Conservation (phyloP, 768 basidiomycete species). For the Termitomyces sp. region DNA sequence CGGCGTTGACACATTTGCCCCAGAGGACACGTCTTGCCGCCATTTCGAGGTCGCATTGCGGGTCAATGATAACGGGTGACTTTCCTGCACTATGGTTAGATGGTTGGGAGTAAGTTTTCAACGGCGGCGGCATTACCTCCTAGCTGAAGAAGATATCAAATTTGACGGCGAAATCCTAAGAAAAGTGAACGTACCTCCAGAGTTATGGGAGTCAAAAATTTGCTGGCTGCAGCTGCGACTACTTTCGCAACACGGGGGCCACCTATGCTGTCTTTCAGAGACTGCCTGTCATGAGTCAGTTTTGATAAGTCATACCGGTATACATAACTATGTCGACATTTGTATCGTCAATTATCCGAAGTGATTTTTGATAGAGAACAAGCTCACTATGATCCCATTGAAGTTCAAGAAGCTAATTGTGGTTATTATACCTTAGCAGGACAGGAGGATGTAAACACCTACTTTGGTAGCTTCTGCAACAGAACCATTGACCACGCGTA, state of each 20-base stretch:
- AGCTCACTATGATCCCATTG: slow-evolving; percentile 53
- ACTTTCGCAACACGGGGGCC: slow-evolving; percentile 57
- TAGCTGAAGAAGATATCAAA: slow-evolving; percentile 30
- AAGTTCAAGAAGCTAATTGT: slow-evolving; percentile 57
- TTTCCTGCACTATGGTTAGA: slow-evolving; percentile 37
- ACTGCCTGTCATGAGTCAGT: not conserved
- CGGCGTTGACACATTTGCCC: slow-evolving; percentile 77
- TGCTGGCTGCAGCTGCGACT: slow-evolving; percentile 69
- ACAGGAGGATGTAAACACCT: not conserved
- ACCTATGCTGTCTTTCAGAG: slow-evolving; percentile 22
- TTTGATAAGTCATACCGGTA: slow-evolving; percentile 42
- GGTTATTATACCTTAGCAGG: not conserved
- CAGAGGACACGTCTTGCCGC: slow-evolving; percentile 72
- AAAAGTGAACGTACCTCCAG: slow-evolving; percentile 27
- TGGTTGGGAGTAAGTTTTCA: not conserved
- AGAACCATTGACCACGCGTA: slow-evolving; percentile 66
- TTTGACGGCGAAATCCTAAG: not conserved
- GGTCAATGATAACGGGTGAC: slow-evolving; percentile 70
- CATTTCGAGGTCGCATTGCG: slow-evolving; percentile 56
- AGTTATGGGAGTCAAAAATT: slow-evolving; percentile 63
- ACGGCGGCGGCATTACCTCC: slow-evolving; percentile 24
- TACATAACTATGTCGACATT: slow-evolving; percentile 49
- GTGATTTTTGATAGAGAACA: not conserved
- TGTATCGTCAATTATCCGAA: not conserved
- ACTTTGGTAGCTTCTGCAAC: slow-evolving; percentile 57